Conservation (phyloP, 2,329 filamentous ascomycete species). For the Aspergillus fischeri region DNA sequence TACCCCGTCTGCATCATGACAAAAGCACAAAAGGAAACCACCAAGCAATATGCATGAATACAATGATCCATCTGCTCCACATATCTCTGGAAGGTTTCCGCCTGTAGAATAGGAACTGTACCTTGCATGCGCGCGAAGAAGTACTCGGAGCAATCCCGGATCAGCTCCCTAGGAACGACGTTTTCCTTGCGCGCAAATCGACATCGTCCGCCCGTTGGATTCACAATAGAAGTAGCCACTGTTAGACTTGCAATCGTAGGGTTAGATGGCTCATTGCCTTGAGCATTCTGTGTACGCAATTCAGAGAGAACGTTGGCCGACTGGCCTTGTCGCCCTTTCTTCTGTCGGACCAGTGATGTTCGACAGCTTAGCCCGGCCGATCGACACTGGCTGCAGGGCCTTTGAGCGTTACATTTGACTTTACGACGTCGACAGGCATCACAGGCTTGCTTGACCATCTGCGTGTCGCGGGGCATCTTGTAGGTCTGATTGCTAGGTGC, state of each 20-base stretch:
- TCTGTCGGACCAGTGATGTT: slow-evolving; percentile 11
- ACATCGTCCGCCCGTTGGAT: neutral
- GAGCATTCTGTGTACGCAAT: slow-evolving; percentile 6
- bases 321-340: slow-evolving; percentile 20
- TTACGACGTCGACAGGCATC: slow-evolving; percentile 24
- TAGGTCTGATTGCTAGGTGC: neutral
- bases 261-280: neutral
- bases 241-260: neutral
- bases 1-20: slow-evolving; percentile 25
- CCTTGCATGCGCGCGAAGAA: slow-evolving; percentile 20
- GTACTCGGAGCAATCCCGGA: slow-evolving; percentile 16
- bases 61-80: slow-evolving; percentile 16
- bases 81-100: slow-evolving; percentile 20
- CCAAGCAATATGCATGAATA: slow-evolving; percentile 26
- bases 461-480: slow-evolving; percentile 4
- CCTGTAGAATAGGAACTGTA: slow-evolving; percentile 28
- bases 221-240: neutral
- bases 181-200: slow-evolving; percentile 1
- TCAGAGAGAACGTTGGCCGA: slow-evolving; percentile 19
- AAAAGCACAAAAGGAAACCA: slow-evolving; percentile 36
- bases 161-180: slow-evolving; percentile 7
- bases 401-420: slow-evolving; percentile 16
- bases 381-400: slow-evolving; percentile 17
- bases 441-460: slow-evolving; percentile 15
- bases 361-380: slow-evolving; percentile 15